Conservation (phyloP, 1,284 basidiomycete species). For the Apiotrichum porosum region DNA sequence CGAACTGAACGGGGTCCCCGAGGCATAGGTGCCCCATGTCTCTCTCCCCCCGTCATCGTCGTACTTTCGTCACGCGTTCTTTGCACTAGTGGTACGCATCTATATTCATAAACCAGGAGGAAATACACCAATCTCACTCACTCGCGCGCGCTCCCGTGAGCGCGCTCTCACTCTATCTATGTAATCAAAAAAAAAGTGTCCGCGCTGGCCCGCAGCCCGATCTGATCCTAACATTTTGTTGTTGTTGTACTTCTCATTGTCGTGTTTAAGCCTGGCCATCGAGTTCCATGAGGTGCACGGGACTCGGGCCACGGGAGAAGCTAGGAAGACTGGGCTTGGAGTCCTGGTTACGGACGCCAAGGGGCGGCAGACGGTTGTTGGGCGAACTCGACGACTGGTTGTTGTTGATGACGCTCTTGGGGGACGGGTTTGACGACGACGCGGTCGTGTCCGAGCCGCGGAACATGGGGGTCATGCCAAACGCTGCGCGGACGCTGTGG, state of each 20-base stretch:
- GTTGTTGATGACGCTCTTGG: constrained; percentile 21
- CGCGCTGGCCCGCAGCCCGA: too few species aligned
- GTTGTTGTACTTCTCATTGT: constrained; percentile 1
- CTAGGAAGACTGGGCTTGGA: constrained; percentile 16
- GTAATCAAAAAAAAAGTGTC: too few species aligned
- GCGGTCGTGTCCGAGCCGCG: constrained; percentile 20
- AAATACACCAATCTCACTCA: too few species aligned
- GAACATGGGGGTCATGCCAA: constrained; percentile 81
- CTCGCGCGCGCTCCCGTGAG: too few species aligned
- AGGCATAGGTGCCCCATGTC: too few species aligned
- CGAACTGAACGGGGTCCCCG: too few species aligned
- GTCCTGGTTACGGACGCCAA: constrained; percentile 21
- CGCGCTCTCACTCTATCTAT: too few species aligned
- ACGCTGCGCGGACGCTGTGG: constrained; percentile 68
- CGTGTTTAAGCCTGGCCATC: constrained; percentile 17
- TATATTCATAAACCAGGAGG: too few species aligned
- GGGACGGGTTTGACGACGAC: constrained; percentile 21
- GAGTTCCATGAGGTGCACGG: constrained; percentile 22
- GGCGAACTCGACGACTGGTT: constrained; percentile 29
- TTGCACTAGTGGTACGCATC: too few species aligned
- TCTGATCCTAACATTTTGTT: too few species aligned
- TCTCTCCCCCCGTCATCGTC: too few species aligned
- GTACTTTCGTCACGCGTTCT: too few species aligned
- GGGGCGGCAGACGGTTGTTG: constrained; percentile 28
- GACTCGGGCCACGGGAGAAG: constrained; percentile 16